A percentile compares a stretch with the other conserved stretches of the same genome.
Evolutionary conservation across 2,329 filamentous ascomycete species (phyloP).

Genomic region (Cryphonectria radicalis): DNA sequence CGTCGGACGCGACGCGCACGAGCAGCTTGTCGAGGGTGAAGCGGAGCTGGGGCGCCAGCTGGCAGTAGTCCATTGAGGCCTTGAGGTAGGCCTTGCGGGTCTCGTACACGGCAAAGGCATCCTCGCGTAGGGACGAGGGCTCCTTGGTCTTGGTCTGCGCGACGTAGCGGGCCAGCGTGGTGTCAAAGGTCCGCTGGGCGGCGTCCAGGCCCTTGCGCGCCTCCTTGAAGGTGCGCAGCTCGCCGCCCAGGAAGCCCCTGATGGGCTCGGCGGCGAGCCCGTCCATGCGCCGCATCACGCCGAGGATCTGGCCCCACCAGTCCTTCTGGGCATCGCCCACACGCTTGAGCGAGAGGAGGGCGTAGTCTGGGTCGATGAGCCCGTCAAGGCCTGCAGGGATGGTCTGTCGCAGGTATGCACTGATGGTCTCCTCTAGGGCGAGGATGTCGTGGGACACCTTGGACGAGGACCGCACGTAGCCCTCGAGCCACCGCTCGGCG

Average conservation of each 20-base stretch:
- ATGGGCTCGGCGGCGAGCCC: conserved; percentile 80
- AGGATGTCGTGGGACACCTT: conserved; percentile 66
- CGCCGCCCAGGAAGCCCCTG: conserved; percentile 73
- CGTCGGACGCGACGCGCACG: conserved; percentile 80
- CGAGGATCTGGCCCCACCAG: conserved; percentile 80
- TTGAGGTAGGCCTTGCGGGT: conserved; percentile 88
- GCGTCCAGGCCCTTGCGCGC: conserved; percentile 74
- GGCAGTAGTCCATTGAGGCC: conserved; percentile 90
- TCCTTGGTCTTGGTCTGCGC: conserved; percentile 92
- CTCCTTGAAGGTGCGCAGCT: conserved; percentile 87
- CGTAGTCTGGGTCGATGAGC: conserved; percentile 93
- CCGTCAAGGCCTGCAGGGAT: conserved; percentile 77
- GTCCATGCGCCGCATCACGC: conserved; percentile 78
- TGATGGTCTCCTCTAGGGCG: conserved; percentile 78
- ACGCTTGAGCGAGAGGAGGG: conserved; percentile 80
- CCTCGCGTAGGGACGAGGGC: conserved; percentile 85
- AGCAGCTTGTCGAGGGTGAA: conserved; percentile 84
- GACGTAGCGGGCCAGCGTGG: conserved; percentile 78
- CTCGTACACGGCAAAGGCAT: conserved; percentile 95
- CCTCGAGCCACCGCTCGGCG: conserved; percentile 88
- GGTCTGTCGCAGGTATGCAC: conserved; percentile 74
- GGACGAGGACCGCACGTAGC: conserved; percentile 57
- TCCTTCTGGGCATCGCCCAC: conserved; percentile 86
- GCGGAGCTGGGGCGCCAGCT: conserved; percentile 83
- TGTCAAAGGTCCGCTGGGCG: conserved; percentile 84